phyloP scores from a whole-genome alignment of 2,329 filamentous ascomycete genomes.

The Claviceps pazoutovae region DNA sequence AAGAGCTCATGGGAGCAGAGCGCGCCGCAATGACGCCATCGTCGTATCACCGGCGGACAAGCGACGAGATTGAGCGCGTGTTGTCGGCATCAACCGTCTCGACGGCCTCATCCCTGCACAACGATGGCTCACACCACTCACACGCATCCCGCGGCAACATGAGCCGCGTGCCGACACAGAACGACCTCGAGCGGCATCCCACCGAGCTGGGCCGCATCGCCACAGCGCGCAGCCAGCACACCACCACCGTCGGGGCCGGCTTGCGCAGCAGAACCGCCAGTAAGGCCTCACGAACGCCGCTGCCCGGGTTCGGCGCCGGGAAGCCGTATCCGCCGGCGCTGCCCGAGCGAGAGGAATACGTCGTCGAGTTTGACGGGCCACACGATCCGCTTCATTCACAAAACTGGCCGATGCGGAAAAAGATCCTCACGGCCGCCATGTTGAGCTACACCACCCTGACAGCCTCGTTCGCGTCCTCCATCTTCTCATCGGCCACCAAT shows the following conservation, averaged over 20 bases:
- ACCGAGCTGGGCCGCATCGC: conserved; percentile 59
- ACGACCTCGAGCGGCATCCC: conserved; percentile 54
- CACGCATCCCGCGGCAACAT: conserved; percentile 29
- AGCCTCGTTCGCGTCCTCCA: conserved; percentile 58
- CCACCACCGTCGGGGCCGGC: conserved; percentile 50
- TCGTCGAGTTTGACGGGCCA: conserved; percentile 73
- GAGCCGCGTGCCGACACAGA: conserved; percentile 48
- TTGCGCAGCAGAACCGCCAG: conserved; percentile 22
- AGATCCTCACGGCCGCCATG: conserved; percentile 54
- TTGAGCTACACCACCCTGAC: conserved; percentile 61
- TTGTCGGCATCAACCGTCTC: conserved; percentile 36
- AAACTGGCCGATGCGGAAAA: conserved; percentile 73
- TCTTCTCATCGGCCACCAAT: conserved; percentile 55
- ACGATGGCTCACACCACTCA: conserved; percentile 8
- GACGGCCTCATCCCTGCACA: conserved; percentile 33
- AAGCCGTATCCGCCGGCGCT: conserved; percentile 59
- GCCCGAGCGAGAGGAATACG: conserved; percentile 60
- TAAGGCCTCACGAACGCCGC: conserved; percentile 39
- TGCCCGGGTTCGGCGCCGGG: conserved; percentile 59
- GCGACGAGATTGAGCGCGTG: conserved; percentile 47
- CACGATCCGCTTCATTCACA: conserved; percentile 75
- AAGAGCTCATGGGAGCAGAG: conserved; percentile 39
- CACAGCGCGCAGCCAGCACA: conserved; percentile 57
- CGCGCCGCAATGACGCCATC: conserved; percentile 32
- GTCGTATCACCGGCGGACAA: conserved; percentile 25